These are phyloP conservation scores for Elsinoe australis DNA, from an alignment of 2,329 filamentous ascomycete species.

Conservation along the genomic window DNA sequence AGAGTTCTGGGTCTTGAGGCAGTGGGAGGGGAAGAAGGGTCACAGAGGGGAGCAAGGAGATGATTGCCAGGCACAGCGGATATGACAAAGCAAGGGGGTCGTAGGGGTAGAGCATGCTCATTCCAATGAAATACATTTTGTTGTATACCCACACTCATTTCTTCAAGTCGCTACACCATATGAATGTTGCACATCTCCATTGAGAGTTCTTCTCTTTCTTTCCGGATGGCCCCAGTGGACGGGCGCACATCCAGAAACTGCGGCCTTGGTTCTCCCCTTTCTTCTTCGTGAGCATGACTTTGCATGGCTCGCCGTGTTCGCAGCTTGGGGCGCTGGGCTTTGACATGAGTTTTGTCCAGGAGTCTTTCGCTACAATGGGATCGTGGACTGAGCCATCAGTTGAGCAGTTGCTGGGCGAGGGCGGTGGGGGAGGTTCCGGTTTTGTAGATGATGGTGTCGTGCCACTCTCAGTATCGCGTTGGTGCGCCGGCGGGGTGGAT, in stretches of 20 bases:
- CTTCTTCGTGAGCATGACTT: conserved; percentile 78
- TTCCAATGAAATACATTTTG: conserved; percentile 10
- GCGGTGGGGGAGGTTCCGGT: conserved; percentile 13
- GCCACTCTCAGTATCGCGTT: background rate
- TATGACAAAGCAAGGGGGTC: too few species aligned
- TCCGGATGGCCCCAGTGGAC: conserved; percentile 78
- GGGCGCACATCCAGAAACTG: conserved; percentile 59
- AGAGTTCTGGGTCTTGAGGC: too few species aligned
- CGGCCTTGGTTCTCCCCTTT: conserved; percentile 69
- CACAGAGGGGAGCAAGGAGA: background rate
- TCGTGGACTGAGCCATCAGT: conserved; percentile 48
- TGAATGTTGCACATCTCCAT: conserved; percentile 84
- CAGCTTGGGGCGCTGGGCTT: conserved; percentile 69
- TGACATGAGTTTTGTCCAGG: conserved; percentile 77
- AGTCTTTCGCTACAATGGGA: conserved; percentile 65
- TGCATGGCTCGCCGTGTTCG: conserved; percentile 83
- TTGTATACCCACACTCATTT: conserved; percentile 20
- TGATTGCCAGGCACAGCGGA: too few species aligned
- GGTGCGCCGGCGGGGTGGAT: background rate
- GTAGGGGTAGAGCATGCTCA: too few species aligned
- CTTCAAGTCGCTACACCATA: conserved; percentile 59
- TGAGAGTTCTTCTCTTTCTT: conserved; percentile 75
- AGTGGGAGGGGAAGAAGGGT: too few species aligned
- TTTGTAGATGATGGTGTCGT: background rate
- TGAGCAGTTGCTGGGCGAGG: conserved; percentile 15